phyloP scores from a whole-genome alignment of 2,329 filamentous ascomycete genomes.

The Epichloe gansuensis region DNA sequence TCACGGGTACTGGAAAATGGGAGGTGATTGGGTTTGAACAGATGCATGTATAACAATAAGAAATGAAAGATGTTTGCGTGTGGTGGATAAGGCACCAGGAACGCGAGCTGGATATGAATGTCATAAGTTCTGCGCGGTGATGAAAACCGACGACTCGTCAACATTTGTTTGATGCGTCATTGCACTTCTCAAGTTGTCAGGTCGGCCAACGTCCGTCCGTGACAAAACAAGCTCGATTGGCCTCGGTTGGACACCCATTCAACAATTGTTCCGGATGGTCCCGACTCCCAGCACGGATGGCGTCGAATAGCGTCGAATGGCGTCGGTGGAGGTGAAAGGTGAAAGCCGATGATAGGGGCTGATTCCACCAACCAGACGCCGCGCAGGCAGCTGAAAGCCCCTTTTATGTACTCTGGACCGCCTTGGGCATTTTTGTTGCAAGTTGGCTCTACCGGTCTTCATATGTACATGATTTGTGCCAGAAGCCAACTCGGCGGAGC shows the following conservation, averaged over 20 bases:
- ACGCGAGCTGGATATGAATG: no score
- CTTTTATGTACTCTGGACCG: no score
- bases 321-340: neutral
- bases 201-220: neutral
- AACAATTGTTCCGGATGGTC: neutral
- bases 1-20: conserved; percentile 13
- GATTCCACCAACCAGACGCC: neutral
- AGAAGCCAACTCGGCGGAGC: neutral
- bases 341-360: neutral
- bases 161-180: neutral
- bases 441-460: neutral
- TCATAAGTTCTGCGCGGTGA: no score
- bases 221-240: neutral
- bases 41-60: conserved; percentile 9
- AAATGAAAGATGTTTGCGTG: no score
- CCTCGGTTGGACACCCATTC: neutral
- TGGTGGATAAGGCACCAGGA: no score
- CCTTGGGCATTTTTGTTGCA: no score
- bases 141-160: no score
- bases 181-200: neutral
- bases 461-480: neutral
- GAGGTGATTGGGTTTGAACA: conserved; percentile 13
- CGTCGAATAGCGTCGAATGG: neutral
- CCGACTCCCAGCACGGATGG: no score
- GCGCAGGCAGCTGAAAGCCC: neutral